Evolutionary conservation across 164 flowering plant species (phyloP).

Genomic region (Nymphaea thermarum): DNA sequence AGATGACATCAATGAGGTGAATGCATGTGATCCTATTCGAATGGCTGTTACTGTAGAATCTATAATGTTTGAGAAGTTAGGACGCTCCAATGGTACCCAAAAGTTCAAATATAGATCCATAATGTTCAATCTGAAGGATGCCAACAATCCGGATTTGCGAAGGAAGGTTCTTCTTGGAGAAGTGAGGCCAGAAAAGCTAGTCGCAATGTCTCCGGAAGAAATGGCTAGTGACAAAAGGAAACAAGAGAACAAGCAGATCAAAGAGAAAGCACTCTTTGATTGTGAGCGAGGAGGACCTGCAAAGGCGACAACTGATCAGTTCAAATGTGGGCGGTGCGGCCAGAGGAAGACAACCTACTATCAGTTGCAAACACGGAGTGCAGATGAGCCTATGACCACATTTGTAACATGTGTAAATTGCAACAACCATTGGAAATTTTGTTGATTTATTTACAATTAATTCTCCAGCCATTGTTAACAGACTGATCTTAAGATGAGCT

Average conservation of each 20-base stretch:
- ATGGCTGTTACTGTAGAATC: conserved; percentile 80
- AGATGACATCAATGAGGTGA: conserved; percentile 33
- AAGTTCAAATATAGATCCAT: conserved; percentile 74
- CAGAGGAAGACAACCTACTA: conserved; percentile 74
- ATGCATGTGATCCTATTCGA: conserved; percentile 57
- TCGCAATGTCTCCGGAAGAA: conserved; percentile 52
- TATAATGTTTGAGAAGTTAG: conserved; percentile 67
- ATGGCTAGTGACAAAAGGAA: conserved; percentile 82
- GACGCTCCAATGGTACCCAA: conserved; percentile 59
- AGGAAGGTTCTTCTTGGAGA: conserved; percentile 79
- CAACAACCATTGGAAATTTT: conserved; percentile 92
- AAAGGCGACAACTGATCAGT: conserved; percentile 74
- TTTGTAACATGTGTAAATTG: conserved; percentile 81
- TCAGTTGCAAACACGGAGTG: conserved; percentile 94
- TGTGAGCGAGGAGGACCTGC: conserved; percentile 55
- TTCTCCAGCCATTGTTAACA: too few species aligned
- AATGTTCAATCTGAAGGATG: conserved; percentile 78
- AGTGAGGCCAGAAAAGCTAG: conserved; percentile 48
- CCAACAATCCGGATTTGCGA: conserved; percentile 78
- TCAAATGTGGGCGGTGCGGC: conserved; percentile 80
- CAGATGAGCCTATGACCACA: conserved; percentile 99
- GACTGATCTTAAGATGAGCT: too few species aligned
- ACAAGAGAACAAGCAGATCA: conserved; percentile 43
- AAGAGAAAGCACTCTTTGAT: conserved; percentile 64
- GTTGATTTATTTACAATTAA: conserved; percentile 13